Base-by-base conservation (phyloP, 352 stramenopile genomes). In the Aphanomyces astaci region DNA sequence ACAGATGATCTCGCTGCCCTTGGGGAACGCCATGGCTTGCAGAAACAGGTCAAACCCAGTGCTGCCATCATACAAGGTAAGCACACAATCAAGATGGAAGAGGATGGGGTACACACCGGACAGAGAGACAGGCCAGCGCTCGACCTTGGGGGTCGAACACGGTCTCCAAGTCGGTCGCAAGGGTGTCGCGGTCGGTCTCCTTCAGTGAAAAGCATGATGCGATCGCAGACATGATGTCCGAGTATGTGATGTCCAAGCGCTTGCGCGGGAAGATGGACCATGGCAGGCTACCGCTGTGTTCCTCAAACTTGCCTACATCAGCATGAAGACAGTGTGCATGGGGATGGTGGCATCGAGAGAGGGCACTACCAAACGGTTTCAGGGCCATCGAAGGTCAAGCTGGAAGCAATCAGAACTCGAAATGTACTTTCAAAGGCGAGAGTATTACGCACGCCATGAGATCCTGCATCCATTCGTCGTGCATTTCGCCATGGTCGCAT, bases 191-290 rank as follows among this genome's bases (percentile, higher is more conserved):
- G 51, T 90, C 76, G n/a, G 64, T 60, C 49, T 93, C 84, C 24
- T 69, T 66, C 19, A 89, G 75, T 45, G 78, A 75, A 45, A 90
- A 65, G 72, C 84, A 91, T 22, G 73, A 76, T 10, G 71, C 71
- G 19, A 93, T 46, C 9, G 81, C 82, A 1, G 78, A 74, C 4
- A 71, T 75, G 45, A 93, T 84, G 73, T 93, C 82, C 2, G 72
- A 53, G 71, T 87, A 93, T 48, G 81, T 89, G 67, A 93, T 81
- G 60, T 93, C 84, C 60, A 93, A 71, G 71, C 88, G 88, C 73
- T 93, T 91, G 57, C 84, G 82, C 11, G 84, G 82, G 73, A 93
- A 90, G 60, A 93, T 78, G 36, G 82, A 78, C 84, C 84, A 93
- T 13, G 82, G 82, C 13, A 62, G 74, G n/a, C 75, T 57, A 4